Evolutionary conservation across 768 basidiomycete genomes (phyloP), one percentile per base, ranked within the genome.

Genomic region (Phaffia tasmanica): DNA sequence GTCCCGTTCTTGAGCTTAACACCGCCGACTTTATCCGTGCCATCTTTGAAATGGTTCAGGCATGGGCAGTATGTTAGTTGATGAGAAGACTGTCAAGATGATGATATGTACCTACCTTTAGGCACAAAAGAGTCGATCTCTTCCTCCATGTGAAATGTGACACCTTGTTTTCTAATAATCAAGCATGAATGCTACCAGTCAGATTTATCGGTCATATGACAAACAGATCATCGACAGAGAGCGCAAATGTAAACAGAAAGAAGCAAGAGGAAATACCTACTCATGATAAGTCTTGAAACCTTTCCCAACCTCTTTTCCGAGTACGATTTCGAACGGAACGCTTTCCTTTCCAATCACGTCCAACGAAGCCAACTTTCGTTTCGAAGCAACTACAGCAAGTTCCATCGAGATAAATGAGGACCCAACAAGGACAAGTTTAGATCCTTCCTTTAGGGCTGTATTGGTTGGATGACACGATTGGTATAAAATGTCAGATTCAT

Each of bases 391-490:
- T n/a, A 79, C 81, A 8, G 89, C 88, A n/a, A 90, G 79, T 75
- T 92, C 76, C 89, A 95, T 89, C 64, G 86, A 84, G 72, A 95
- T 95, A 78, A 93, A 95, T 18, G 86, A 88, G 59, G 85, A 86
- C 2, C 92, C 92, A 70, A 94, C 85, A 16, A 93, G 82, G 42
- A 90, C 89, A 67, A 86, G 80, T 76, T 89, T 87, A 46, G 86
- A 86, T 70, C 88, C 86, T 76, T 86, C 47, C 81, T 69, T 72
- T 59, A 75, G 70, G 23, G 70, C 70, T 51, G 65, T 15, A 7
- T 48, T 35, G 25, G 23, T 55, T 27, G 23, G n/a, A 21, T 11
- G 7, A n/a, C 25, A 32, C 16, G 32, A 19, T 29, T n/a, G 42
- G 11, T 54, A 7, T 46, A 59, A 62, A 62, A 62, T 61, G 25